These are phyloP conservation scores for Anastatica hierochuntica DNA, from an alignment of 345 rosid species.

Conservation along the genomic window DNA sequence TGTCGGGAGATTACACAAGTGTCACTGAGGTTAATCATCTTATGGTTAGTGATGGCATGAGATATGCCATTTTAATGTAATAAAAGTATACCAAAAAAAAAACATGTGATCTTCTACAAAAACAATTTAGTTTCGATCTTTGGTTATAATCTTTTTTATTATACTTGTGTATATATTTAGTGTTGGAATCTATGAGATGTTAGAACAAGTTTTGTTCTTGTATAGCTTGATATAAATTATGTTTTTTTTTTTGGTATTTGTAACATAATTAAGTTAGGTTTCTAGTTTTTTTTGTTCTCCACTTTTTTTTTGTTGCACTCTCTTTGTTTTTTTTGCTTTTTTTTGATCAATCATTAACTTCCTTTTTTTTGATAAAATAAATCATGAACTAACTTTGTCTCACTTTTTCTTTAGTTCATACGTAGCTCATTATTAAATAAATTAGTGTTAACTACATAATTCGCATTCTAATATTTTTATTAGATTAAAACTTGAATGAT, in stretches of 20 bases:
- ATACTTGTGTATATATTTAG: not conserved
- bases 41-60: constrained; percentile 85
- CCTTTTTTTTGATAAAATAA: too few relatives aligned
- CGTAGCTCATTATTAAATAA: not conserved
- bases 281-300: not conserved
- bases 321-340: not conserved
- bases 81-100: too few relatives aligned
- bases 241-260: not conserved
- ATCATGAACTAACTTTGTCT: too few relatives aligned
- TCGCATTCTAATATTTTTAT: too few relatives aligned
- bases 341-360: not conserved
- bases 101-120: not conserved
- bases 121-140: too few relatives aligned
- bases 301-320: too few relatives aligned
- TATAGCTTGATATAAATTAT: not conserved
- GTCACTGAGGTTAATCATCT: constrained; percentile 72
- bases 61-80: constrained; percentile 88
- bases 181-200: constrained; percentile 10
- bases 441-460: too few relatives aligned
- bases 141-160: not conserved
- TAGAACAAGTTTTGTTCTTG: constrained; percentile 14
- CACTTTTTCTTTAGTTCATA: not conserved
- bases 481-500: too few relatives aligned
- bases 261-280: not conserved
- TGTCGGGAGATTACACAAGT: constrained; percentile 47